These are phyloP conservation scores for Pezizomycotina sp. DNA, from an alignment of 2,329 filamentous ascomycete genomes.

Conservation along the genomic window DNA sequence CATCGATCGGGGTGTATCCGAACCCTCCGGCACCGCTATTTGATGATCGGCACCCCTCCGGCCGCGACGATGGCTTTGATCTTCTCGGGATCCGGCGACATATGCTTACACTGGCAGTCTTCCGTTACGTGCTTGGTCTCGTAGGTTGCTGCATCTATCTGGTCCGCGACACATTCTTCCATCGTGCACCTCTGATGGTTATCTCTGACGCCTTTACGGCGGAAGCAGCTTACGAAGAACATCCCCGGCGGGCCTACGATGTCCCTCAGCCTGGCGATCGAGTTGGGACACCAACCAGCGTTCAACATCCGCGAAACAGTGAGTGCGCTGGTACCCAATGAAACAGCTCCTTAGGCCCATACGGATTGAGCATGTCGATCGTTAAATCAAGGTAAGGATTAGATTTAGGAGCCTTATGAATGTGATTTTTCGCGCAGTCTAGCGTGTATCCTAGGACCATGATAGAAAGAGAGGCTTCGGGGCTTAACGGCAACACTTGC, in stretches of 20 bases:
- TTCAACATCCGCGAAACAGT: constrained; percentile 9
- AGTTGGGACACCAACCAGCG: constrained; percentile 14
- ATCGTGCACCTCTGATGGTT: constrained; percentile 10
- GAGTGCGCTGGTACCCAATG: too few relatives aligned
- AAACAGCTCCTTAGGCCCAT: too few relatives aligned
- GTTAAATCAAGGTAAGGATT: too few relatives aligned
- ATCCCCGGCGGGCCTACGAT: constrained; percentile 8
- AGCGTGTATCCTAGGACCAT: too few relatives aligned
- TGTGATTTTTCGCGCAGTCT: too few relatives aligned
- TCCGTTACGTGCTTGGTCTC: constrained; percentile 13
- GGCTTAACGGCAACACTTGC: too few relatives aligned
- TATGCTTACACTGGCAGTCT: constrained; percentile 15
- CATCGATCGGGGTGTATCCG: constrained; percentile 1
- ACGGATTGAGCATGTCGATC: too few relatives aligned
- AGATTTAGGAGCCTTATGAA: too few relatives aligned
- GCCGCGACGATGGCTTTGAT: constrained; percentile 7
- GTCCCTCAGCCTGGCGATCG: constrained; percentile 9
- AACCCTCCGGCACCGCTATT: too few relatives aligned
- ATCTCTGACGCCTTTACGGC: constrained; percentile 2
- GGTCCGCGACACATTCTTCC: constrained; percentile 13
- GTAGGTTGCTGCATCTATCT: constrained; percentile 17
- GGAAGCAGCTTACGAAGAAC: constrained; percentile 11
- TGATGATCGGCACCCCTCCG: constrained; percentile 11
- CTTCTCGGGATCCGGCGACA: constrained; percentile 10
- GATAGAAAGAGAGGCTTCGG: too few relatives aligned